Conservation (phyloP, 306 rosid genomes). For the Fagus sylvatica region DNA sequence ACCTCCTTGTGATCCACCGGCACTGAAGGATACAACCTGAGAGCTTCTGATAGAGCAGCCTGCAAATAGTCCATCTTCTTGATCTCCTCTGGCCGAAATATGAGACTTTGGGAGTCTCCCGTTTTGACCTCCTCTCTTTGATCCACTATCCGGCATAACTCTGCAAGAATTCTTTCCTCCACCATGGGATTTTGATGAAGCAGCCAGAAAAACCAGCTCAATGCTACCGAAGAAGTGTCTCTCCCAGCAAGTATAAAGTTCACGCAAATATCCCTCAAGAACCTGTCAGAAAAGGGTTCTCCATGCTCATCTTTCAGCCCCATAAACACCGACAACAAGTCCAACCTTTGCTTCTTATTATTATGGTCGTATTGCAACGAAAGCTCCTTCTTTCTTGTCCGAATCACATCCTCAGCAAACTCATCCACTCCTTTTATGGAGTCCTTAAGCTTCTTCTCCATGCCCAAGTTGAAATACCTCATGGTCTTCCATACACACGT, state of each 20-base stretch:
- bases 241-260: constrained; percentile 91
- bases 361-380: constrained; percentile 13
- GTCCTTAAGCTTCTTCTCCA: constrained; percentile 55
- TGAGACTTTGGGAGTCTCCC: constrained; percentile 31
- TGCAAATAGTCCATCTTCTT: constrained; percentile 95
- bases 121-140: constrained; percentile 38
- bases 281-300: constrained; percentile 61
- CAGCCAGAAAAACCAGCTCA: constrained; percentile 97
- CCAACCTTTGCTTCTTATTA: constrained; percentile 37
- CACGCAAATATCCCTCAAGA: constrained; percentile 89
- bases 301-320: constrained; percentile 69
- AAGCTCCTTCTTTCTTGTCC: constrained; percentile 72
- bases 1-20: constrained; percentile 97
- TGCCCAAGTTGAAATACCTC: constrained; percentile 71
- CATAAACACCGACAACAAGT: constrained; percentile 75
- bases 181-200: constrained; percentile 61
- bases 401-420: constrained; percentile 74
- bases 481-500: constrained; percentile 60
- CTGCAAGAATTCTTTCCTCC: constrained; percentile 61
- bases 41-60: constrained; percentile 87
- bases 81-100: constrained; percentile 67
- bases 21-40: constrained; percentile 88
- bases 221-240: constrained; percentile 94
- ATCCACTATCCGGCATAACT: constrained; percentile 50
- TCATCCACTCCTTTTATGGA: constrained; percentile 68